Evolutionary conservation across 2,329 filamentous ascomycete genomes (phyloP).

Genomic region (Ascosphaera apis): DNA sequence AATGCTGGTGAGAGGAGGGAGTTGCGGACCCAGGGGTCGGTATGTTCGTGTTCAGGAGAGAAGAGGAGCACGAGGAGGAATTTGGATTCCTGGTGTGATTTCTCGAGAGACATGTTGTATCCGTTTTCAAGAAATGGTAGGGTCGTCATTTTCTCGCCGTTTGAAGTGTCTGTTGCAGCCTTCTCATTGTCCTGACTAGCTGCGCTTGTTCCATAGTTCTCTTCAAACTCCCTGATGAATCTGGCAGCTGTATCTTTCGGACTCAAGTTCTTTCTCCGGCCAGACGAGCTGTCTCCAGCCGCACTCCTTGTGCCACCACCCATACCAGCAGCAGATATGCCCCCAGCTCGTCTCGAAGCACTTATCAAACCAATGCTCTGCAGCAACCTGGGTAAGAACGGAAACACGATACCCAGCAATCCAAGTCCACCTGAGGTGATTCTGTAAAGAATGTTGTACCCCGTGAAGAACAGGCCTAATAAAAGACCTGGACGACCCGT

Average conservation of each 20-base stretch:
- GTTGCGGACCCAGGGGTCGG: conserved; percentile 53
- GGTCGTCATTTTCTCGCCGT: conserved; percentile 7
- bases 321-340: neutral
- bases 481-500: conserved; percentile 51
- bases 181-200: neutral
- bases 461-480: conserved; percentile 55
- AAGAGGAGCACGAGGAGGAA: conserved; percentile 74
- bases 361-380: conserved; percentile 9
- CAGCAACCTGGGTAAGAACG: conserved; percentile 49
- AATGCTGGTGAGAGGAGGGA: conserved; percentile 61
- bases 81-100: conserved; percentile 74
- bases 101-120: conserved; percentile 75
- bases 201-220: conserved; percentile 48
- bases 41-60: conserved; percentile 90
- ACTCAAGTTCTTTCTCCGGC: conserved; percentile 11
- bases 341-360: neutral
- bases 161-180: neutral
- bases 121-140: conserved; percentile 70
- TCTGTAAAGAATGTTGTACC: conserved; percentile 56
- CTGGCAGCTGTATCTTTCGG: conserved; percentile 72
- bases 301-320: conserved; percentile 6
- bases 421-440: conserved; percentile 44
- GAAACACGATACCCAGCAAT: conserved; percentile 53
- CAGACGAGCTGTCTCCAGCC: conserved; percentile 45
- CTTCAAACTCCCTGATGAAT: conserved; percentile 83